Conservation (phyloP, 2,329 filamentous ascomycete species). For the Fusarium sp. region DNA sequence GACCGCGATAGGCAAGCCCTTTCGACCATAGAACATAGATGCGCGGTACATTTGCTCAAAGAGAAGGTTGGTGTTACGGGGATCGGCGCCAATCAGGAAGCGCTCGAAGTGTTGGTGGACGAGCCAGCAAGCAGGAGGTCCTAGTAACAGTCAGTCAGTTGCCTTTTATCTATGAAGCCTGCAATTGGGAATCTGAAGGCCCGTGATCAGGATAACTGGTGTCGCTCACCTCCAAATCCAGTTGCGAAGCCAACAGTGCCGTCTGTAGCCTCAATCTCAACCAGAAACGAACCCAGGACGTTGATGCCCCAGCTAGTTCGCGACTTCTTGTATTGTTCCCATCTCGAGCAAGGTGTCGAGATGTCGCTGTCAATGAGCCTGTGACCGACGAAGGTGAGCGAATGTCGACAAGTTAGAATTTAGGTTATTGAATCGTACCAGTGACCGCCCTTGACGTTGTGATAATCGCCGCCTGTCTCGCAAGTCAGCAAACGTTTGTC, state of each 20-base stretch:
- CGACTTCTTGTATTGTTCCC: slow-evolving; percentile 89
- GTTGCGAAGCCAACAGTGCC: slow-evolving; percentile 96
- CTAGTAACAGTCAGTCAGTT: slow-evolving; percentile 53
- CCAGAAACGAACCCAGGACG: slow-evolving; percentile 90
- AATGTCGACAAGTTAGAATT: neutral
- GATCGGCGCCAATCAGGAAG: slow-evolving; percentile 91
- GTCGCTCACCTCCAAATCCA: slow-evolving; percentile 81
- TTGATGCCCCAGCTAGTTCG: slow-evolving; percentile 97
- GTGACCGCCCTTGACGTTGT: slow-evolving; percentile 86
- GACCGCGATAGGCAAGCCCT: slow-evolving; percentile 89
- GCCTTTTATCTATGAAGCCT: neutral
- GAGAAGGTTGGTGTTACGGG: slow-evolving; percentile 89
- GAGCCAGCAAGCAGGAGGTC: slow-evolving; percentile 94
- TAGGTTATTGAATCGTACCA: slow-evolving; percentile 62
- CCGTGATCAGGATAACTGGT: neutral
- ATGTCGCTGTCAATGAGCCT: slow-evolving; percentile 95
- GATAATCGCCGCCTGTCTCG: slow-evolving; percentile 82
- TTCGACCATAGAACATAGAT: slow-evolving; percentile 97
- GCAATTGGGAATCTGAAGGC: neutral
- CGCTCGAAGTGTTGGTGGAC: slow-evolving; percentile 94
- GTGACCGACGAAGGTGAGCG: slow-evolving; percentile 44
- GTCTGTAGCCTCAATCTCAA: slow-evolving; percentile 90
- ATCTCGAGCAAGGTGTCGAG: slow-evolving; percentile 91
- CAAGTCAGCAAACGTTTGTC: slow-evolving; percentile 11
- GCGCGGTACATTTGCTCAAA: slow-evolving; percentile 98